Base-by-base conservation (phyloP, 352 stramenopile species). In the Globisporangium camurandrum region DNA sequence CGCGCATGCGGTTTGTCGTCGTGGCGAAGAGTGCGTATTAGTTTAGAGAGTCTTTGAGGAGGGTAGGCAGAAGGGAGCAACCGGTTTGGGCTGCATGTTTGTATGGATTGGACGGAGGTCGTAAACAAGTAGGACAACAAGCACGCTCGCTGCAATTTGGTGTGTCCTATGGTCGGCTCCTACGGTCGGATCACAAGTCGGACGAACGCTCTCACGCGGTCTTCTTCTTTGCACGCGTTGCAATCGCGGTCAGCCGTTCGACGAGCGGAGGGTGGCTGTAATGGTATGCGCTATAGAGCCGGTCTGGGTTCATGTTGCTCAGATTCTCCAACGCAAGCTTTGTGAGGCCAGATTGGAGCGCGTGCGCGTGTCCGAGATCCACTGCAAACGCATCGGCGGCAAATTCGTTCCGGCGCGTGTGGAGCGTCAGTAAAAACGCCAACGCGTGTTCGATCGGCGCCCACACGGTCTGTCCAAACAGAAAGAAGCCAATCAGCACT, bases 251-350 rank as follows among this genome's bases (percentile, higher is more conserved):
- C 8, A 99, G 74, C 14, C 96, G 83, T 64, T 99, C 93, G 3
- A 98, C 80, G 30, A 99, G 71, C 37, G 95, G 93, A 30, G 96
- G 96, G 67, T 99, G 96, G 59, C 77, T 97, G 74, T 99, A 98
- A 75, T 99, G 95, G 64, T 98, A 98, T 12, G 84, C 88, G 30
- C 81, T 95, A 73, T 98, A 98, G 58, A 93, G 84, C 49, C 47
- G 57, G 70, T 98, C 95, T 34, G 92, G 88, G 63, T 96, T 97
- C 89, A 99, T 97, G 61, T 97, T 97, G 59, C 84, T 85, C 23
- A 99, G 69, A 65, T 99, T 99, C 65, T 98, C 95, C 49, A 98
- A 81, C 65, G 91, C 84, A 43, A 99, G 95, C 76, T 99, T 99
- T 41, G 88, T 94, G 34, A 99, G 81, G 6, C 95, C 96, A 28